A percentile compares a stretch with the other conserved stretches of the same genome.
Conservation (phyloP, 345 rosid species). For the Trapa bicornis region DNA sequence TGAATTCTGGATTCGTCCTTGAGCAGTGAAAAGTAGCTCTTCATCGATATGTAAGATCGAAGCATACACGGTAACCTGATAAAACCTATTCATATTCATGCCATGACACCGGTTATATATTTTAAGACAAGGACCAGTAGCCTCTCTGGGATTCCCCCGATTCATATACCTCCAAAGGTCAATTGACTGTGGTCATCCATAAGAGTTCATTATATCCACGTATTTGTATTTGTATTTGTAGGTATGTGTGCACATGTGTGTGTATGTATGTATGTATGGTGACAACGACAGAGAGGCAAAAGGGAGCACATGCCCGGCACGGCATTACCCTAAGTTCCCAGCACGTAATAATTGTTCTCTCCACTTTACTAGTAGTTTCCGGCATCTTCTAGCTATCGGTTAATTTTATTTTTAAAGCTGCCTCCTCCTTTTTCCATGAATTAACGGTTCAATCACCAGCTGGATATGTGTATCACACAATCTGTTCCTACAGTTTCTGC, state of each 20-base stretch:
- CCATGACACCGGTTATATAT: too few species aligned
- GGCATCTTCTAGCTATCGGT: not conserved
- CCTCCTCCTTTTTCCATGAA: too few species aligned
- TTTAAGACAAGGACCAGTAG: not conserved
- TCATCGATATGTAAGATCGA: too few species aligned
- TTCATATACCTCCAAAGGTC: not conserved
- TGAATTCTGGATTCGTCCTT: too few species aligned
- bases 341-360: not conserved
- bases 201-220: not conserved
- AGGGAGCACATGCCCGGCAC: slow-evolving; percentile 5
- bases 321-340: not conserved
- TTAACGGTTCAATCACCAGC: too few species aligned
- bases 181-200: not conserved
- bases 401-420: not conserved
- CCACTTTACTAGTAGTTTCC: not conserved
- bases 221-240: not conserved
- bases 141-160: not conserved
- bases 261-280: not conserved
- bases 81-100: not conserved
- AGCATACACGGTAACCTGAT: not conserved
- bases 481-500: not conserved
- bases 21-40: too few species aligned
- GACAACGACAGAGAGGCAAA: not conserved
- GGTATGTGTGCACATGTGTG: not conserved
- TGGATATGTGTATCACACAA: too few species aligned